Conservation (phyloP, 345 rosid species). For the Eucalyptus cloeziana region DNA sequence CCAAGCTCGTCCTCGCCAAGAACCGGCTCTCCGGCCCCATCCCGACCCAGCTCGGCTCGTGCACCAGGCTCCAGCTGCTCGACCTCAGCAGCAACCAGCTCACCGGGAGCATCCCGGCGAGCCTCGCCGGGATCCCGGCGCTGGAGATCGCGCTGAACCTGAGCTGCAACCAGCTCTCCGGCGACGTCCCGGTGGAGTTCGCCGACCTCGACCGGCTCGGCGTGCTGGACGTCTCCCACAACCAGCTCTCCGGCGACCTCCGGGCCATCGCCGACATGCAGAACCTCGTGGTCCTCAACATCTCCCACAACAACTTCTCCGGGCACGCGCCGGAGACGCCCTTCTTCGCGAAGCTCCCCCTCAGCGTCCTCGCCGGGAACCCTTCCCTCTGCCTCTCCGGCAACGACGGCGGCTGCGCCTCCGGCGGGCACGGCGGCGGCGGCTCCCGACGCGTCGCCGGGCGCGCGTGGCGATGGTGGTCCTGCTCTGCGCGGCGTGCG, state of each 20-base stretch:
- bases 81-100: conserved; percentile 59
- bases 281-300: conserved; percentile 80
- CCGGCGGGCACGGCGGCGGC: background rate
- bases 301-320: conserved; percentile 71
- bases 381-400: conserved; percentile 55
- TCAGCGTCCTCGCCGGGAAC: conserved; percentile 50
- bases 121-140: conserved; percentile 49
- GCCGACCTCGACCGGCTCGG: conserved; percentile 54
- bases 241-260: conserved; percentile 59
- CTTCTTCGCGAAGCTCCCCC: conserved; percentile 72
- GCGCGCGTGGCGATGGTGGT: conserved; percentile 58
- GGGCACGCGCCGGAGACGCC: conserved; percentile 74
- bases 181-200: conserved; percentile 47
- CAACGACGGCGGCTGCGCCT: conserved; percentile 20
- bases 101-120: conserved; percentile 51
- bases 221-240: conserved; percentile 58
- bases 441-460: conserved; percentile 2
- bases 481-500: conserved; percentile 47
- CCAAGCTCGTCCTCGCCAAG: conserved; percentile 53
- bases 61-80: conserved; percentile 60
- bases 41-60: conserved; percentile 54
- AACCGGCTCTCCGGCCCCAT: conserved; percentile 57
- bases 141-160: conserved; percentile 73
- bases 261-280: conserved; percentile 39
- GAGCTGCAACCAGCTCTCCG: conserved; percentile 60